phyloP scores from a whole-genome alignment of 257 asterid species.

The Solanum etuberosum region DNA sequence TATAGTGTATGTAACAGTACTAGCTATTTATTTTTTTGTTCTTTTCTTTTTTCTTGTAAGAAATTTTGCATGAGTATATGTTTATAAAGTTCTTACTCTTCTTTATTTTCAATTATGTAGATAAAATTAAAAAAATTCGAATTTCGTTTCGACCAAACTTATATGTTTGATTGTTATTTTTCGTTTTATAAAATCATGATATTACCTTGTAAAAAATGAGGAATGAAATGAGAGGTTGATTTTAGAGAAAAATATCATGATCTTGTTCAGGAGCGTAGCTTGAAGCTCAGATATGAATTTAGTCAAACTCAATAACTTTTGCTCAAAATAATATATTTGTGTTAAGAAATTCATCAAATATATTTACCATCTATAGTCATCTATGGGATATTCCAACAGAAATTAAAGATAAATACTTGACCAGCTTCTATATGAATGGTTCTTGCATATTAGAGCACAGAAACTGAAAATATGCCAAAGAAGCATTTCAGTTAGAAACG shows the following conservation, averaged over 20 bases:
- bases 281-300: neutral
- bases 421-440: neutral
- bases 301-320: neutral
- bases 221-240: too few species aligned
- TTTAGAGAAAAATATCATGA: neutral
- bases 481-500: neutral
- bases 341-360: neutral
- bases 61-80: neutral
- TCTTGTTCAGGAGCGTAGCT: neutral
- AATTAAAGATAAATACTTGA: neutral
- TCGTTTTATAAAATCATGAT: neutral
- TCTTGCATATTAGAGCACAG: neutral
- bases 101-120: neutral
- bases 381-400: neutral
- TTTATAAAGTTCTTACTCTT: neutral
- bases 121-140: neutral
- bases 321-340: neutral
- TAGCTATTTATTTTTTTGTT: neutral
- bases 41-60: neutral
- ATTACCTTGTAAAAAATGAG: neutral
- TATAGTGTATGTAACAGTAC: slow-evolving; percentile 4
- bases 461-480: neutral
- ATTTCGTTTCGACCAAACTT: neutral
- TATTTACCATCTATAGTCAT: neutral
- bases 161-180: neutral